phyloP scores from a whole-genome alignment of 352 stramenopile species.

The Globisporangium middletonii region DNA sequence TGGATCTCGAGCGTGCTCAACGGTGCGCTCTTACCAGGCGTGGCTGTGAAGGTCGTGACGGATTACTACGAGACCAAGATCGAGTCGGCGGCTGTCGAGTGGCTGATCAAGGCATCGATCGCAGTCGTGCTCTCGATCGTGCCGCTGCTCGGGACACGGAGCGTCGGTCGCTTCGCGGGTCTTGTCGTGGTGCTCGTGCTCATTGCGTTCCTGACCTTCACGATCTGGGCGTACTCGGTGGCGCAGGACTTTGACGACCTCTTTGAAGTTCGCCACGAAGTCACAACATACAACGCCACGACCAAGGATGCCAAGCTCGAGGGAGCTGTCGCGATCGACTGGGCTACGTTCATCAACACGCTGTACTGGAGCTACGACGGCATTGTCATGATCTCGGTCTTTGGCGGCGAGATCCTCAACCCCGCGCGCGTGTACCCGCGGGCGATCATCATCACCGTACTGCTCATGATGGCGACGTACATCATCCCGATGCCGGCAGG shows the following conservation, averaged over 20 bases:
- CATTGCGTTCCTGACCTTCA: conserved; percentile 36
- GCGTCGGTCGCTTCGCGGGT: conserved; percentile 24
- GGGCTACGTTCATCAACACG: conserved; percentile 87
- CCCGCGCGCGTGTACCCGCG: conserved; percentile 76
- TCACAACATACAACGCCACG: conserved; percentile 11
- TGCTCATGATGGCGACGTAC: conserved; percentile 77
- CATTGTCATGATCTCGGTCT: conserved; percentile 88
- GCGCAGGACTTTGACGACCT: conserved; percentile 30
- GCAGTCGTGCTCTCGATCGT: conserved; percentile 28
- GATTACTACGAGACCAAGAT: conserved; percentile 28
- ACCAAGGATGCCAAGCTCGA: conserved; percentile 18
- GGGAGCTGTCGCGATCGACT: conserved; percentile 51
- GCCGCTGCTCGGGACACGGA: conserved; percentile 30
- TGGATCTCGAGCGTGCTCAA: conserved; percentile 66
- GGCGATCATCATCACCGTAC: conserved; percentile 57
- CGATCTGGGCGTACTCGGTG: conserved; percentile 29
- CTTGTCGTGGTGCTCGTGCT: conserved; percentile 26
- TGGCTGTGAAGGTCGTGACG: conserved; percentile 23
- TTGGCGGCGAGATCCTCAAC: conserved; percentile 88
- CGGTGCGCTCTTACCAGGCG: conserved; percentile 62
- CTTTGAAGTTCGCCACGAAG: conserved; percentile 32
- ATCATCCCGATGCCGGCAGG: conserved; percentile 35
- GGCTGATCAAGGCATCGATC: conserved; percentile 32
- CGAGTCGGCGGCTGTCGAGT: conserved; percentile 15
- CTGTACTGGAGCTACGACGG: conserved; percentile 96